Base-by-base conservation (phyloP, 306 rosid genomes). In the Sicyos edulis region DNA sequence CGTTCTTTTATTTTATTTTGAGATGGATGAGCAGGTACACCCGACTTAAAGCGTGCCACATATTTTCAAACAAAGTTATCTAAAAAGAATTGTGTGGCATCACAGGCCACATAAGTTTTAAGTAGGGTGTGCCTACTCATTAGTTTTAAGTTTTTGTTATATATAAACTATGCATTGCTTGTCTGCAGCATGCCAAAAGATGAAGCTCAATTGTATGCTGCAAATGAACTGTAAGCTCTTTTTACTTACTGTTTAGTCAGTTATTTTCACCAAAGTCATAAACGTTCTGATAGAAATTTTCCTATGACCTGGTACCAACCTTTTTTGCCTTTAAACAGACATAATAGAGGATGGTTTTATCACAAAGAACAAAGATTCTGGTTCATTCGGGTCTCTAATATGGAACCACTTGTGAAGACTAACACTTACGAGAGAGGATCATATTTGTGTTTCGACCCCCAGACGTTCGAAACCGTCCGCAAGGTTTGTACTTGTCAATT, bases 141-240 rank as follows among this genome's bases (percentile, higher is more conserved):
- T n/a, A n/a, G n/a, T n/a, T n/a, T n/a, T 34, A 34, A 34, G 37
- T 2, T 5, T 63, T 37, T 9, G 13, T 4, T 37, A 5, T 34
- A 47, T 26, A 19, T 19, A 53, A 66, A 4, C 3, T 57, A 54
- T 22, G 34, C 62, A 29, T 63, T n/a, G 11, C 76, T 20, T 21
- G 21, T 77, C 58, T 85, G 81, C 89, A 95, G 99, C 78, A 89
- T 95, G 96, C 99, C 99, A 29, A 91, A 86, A 78, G 99, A 95
- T 58, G 97, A 89, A 81, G 96, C 95, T n/a, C 99, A 95, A 77
- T 52, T 89, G 78, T 85, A 81, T 75, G 97, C 97, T 22, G 87
- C 96, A 26, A 80, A 86, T 77, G 99, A 95, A 78, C 96, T 91
- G 99, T 95, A 95, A 59, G 97, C 72, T 60, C 50, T 57, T 47